These are phyloP conservation scores for Colletotrichum coccodes DNA, from an alignment of 2,329 filamentous ascomycete species.

Conservation along the genomic window DNA sequence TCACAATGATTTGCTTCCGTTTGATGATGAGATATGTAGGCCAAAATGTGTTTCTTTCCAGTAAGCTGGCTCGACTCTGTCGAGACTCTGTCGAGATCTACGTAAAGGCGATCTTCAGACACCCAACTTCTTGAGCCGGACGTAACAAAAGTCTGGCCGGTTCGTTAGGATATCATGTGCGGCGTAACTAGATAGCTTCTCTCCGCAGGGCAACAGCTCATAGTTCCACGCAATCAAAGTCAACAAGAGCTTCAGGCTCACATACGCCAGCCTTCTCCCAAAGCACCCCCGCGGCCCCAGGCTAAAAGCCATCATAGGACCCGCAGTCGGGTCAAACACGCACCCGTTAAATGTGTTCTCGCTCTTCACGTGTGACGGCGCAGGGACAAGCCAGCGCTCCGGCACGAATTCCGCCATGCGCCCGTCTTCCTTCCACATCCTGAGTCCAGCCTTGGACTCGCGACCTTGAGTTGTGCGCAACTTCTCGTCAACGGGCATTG, in stretches of 20 bases:
- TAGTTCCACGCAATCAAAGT: conserved; percentile 51
- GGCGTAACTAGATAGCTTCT: background rate
- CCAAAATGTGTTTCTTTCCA: no score
- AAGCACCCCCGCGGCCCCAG: conserved; percentile 49
- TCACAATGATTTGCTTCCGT: no score
- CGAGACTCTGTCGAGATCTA: no score
- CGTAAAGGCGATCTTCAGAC: no score
- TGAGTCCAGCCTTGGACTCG: background rate
- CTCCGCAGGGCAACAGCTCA: conserved; percentile 35
- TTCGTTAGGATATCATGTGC: background rate
- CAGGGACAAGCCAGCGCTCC: conserved; percentile 35
- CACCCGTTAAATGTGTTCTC: background rate
- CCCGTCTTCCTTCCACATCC: conserved; percentile 11
- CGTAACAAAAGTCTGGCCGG: background rate
- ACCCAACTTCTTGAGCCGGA: background rate
- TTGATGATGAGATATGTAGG: no score
- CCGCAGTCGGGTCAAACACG: conserved; percentile 43
- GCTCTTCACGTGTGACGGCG: conserved; percentile 1
- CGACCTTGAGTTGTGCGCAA: conserved; percentile 24
- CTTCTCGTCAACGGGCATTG: conserved; percentile 39
- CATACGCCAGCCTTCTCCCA: conserved; percentile 46
- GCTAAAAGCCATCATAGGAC: conserved; percentile 47
- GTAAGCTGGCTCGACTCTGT: no score
- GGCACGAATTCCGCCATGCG: conserved; percentile 33
- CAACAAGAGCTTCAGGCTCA: conserved; percentile 46